These are phyloP conservation scores for Podospora sp. DNA, from an alignment of 495 filamentous ascomycete genomes.

Conservation along the genomic window DNA sequence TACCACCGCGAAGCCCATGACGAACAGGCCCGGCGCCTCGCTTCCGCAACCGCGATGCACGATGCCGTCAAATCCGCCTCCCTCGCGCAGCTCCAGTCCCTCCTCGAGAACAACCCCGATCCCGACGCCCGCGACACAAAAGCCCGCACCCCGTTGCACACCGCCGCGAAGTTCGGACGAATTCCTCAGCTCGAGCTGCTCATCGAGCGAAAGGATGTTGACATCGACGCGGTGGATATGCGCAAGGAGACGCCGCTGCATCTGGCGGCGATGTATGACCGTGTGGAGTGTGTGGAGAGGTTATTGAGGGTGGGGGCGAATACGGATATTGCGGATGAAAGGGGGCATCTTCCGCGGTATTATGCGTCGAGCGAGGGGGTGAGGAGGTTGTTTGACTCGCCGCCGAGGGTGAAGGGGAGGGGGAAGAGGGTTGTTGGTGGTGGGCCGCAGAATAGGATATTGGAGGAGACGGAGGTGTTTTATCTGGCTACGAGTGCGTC, in stretches of 20 bases:
- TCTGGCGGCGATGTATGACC: neutral
- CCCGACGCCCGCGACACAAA: slow-evolving; percentile 1
- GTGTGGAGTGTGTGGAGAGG: neutral
- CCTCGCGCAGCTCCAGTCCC: neutral
- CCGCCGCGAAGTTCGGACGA: slow-evolving; percentile 15
- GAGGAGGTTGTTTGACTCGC: neutral
- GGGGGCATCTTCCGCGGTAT: slow-evolving; percentile 15
- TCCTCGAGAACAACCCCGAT: neutral
- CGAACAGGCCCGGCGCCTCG: neutral
- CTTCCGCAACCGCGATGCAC: neutral
- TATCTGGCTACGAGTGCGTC: neutral
- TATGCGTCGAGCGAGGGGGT: slow-evolving; percentile 4
- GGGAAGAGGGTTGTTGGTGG: neutral
- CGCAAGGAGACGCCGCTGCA: neutral
- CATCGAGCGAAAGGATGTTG: slow-evolving; percentile 11
- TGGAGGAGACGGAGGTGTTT: neutral
- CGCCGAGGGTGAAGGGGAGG: slow-evolving; percentile 9
- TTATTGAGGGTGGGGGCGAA: slow-evolving; percentile 11
- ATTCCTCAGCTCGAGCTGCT: neutral
- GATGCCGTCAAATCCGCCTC: neutral
- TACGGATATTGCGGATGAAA: slow-evolving; percentile 15
- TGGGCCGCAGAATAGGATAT: neutral
- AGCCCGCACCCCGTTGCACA: slow-evolving; percentile 11
- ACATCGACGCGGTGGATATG: slow-evolving; percentile 4
- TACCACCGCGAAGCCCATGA: neutral